Evolutionary conservation across 2,329 filamentous ascomycete species (phyloP), one percentile per base, ranked within the genome.

Genomic region (Penicillium sp.): DNA sequence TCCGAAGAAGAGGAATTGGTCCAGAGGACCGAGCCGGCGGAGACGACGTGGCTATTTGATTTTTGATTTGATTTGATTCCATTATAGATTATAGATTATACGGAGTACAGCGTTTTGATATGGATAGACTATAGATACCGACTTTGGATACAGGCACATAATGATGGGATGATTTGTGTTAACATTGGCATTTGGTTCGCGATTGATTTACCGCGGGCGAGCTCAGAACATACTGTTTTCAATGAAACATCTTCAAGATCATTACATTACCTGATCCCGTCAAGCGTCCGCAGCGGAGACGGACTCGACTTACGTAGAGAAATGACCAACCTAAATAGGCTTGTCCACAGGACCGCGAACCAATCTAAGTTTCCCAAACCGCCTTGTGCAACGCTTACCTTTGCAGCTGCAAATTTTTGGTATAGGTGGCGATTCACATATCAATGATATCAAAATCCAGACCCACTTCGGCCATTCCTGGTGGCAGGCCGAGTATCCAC

Each of bases 1-100:
- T 62, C 12, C 45, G 52, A 20, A 50, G 56, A 42, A 61, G 52
- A 42, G 57, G 58, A 7, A 60, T 56, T 12, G 56, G 52, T 2
- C 57, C 58, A 5, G 50, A 60, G 28, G 55, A 61, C 29, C 46
- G 58, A 50, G 29, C 55, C 7, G 53, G 50, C 4, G 57, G 47
- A 15, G 48, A 52, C 18, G 33, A 37, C 3, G 53, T 60, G 23
- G 53, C 49, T n/a, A 15, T 58, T 15, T 60, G 44, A 54, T 40
- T n/a, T 40, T n/a, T 13, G 8, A 13, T 33, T 27, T 10, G n/a
- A 20, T 32, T 15, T 25, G 3, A 23, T 31, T 10, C 10, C 27
- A 28, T 23, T 23, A 23, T 23, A 23, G 20, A 23, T 23, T 23
- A 23, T 23, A 23, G 20, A n/a, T 41, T 29, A 12, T 13, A 24